Percentiles rank a stretch among this genome's conserved stretches.
These are phyloP conservation scores for Camellia sinensis DNA, from an alignment of 148 eudicot species.

Conservation along the genomic window DNA sequence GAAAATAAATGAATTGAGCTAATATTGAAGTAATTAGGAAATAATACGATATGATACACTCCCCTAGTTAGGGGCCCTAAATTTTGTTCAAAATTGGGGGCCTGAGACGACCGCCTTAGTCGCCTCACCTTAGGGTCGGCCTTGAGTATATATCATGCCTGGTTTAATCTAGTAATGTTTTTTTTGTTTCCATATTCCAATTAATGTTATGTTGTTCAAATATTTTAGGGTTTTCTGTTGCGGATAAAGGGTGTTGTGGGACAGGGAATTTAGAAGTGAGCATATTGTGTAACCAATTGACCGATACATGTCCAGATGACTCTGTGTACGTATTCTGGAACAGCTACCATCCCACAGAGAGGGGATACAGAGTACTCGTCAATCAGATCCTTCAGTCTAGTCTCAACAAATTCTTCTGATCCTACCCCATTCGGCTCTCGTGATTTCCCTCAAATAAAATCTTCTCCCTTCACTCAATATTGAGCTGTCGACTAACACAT, in stretches of 20 bases:
- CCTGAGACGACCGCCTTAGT: no score
- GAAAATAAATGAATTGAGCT: no score
- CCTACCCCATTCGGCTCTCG: no score
- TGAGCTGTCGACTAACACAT: no score
- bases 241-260: constrained; percentile 47
- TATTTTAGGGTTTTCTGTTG: constrained; percentile 37
- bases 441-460: no score
- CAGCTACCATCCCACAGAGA: constrained; percentile 55
- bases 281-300: constrained; percentile 32
- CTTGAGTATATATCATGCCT: not conserved
- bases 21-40: no score
- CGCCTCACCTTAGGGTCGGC: no score
- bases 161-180: not conserved
- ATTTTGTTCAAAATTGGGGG: no score
- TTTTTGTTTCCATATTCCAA: not conserved
- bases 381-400: not conserved
- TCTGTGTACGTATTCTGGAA: constrained; percentile 50
- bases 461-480: no score
- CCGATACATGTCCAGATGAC: constrained; percentile 31
- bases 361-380: constrained; percentile 27
- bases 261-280: constrained; percentile 39
- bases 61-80: no score
- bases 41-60: no score
- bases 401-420: no score
- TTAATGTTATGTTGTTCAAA: not conserved